These are phyloP conservation scores for Cryptosporidium parvum DNA, from an alignment of 169 alveolate species.

Conservation along the genomic window DNA sequence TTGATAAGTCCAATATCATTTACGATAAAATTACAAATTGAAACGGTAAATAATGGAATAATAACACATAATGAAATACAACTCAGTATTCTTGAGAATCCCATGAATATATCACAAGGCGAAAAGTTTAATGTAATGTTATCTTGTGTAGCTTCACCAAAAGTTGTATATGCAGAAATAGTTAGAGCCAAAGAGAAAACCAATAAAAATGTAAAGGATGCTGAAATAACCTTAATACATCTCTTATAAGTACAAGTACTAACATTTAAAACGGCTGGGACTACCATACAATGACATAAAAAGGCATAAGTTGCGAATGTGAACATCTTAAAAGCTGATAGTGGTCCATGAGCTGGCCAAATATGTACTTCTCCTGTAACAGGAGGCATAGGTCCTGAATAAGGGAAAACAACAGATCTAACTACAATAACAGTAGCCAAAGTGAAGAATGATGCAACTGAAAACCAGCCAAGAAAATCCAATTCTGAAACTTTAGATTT, in stretches of 20 bases:
- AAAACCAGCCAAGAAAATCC: slow-evolving; percentile 69
- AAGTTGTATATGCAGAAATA: slow-evolving; percentile 48
- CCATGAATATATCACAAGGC: slow-evolving; percentile 65
- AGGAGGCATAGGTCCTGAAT: slow-evolving; percentile 75
- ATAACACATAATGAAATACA: slow-evolving; percentile 66
- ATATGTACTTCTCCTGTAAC: slow-evolving; percentile 32
- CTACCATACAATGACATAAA: slow-evolving; percentile 69
- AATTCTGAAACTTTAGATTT: slow-evolving; percentile 47
- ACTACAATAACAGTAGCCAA: slow-evolving; percentile 46
- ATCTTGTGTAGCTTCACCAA: slow-evolving; percentile 59
- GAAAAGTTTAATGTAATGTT: slow-evolving; percentile 68
- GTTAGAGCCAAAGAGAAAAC: slow-evolving; percentile 53
- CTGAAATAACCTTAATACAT: slow-evolving; percentile 62
- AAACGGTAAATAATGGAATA: slow-evolving; percentile 58
- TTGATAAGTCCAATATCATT: slow-evolving; percentile 70
- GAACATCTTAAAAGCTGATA: slow-evolving; percentile 66
- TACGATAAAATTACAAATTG: slow-evolving; percentile 52
- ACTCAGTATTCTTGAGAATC: slow-evolving; percentile 68
- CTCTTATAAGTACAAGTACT: slow-evolving; percentile 47
- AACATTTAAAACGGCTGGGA: slow-evolving; percentile 71
- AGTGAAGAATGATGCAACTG: slow-evolving; percentile 60
- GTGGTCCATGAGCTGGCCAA: slow-evolving; percentile 47
- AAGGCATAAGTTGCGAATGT: slow-evolving; percentile 71
- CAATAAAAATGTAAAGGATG: slow-evolving; percentile 45
- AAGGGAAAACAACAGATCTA: slow-evolving; percentile 40